These are phyloP conservation scores for Gastrolobium bilobum DNA, from an alignment of 306 rosid genomes.

Conservation along the genomic window DNA sequence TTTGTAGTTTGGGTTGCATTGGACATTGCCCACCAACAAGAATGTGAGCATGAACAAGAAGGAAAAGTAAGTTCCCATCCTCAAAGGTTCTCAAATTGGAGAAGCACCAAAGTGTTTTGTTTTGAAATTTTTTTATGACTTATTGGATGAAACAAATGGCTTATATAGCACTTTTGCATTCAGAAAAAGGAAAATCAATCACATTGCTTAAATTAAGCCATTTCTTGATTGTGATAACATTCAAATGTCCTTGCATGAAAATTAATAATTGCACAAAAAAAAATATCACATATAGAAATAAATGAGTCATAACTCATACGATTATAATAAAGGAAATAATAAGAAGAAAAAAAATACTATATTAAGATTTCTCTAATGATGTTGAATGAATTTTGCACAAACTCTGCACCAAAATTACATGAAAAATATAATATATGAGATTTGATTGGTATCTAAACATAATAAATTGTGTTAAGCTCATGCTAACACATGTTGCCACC, in stretches of 20 bases:
- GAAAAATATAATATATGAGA: background rate
- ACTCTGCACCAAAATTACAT: no score
- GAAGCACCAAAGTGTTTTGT: slow-evolving; percentile 40
- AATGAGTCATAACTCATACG: no score
- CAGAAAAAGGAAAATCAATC: slow-evolving; percentile 44
- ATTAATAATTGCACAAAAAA: no score
- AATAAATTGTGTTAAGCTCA: background rate
- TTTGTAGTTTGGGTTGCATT: slow-evolving; percentile 68
- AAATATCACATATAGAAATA: no score
- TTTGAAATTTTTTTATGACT: slow-evolving; percentile 34
- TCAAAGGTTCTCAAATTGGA: slow-evolving; percentile 38
- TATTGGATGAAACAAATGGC: slow-evolving; percentile 28
- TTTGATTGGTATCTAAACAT: no score
- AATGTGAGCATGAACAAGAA: slow-evolving; percentile 36
- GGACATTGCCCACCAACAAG: slow-evolving; percentile 43
- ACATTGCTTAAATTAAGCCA: slow-evolving; percentile 65
- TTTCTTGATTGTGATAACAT: no score
- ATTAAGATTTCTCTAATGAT: no score
- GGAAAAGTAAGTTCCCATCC: slow-evolving; percentile 28
- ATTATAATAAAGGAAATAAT: no score
- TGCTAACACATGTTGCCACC: background rate
- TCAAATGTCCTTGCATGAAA: no score
- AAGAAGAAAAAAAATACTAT: background rate
- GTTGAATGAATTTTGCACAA: no score
- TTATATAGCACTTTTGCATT: slow-evolving; percentile 55